Evolutionary conservation across 805 yeast genomes (phyloP), one percentile per base, ranked within the genome.

Genomic region (Millerozyma miso): DNA sequence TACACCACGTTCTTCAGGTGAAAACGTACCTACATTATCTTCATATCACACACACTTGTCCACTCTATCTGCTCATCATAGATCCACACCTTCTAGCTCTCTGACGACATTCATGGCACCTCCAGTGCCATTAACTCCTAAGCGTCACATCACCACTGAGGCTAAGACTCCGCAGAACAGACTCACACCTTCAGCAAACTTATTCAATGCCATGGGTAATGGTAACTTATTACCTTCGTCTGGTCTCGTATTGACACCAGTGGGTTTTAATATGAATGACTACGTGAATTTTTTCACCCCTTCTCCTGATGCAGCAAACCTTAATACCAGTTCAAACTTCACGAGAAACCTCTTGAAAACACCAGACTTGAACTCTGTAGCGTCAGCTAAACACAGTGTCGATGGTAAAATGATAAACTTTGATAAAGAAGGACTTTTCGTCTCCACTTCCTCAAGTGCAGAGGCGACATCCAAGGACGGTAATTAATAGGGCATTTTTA

Each of bases 211-310:
- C 35, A 37, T 51, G 8, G 37, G 40, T 2, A 53, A 53, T 29
- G 48, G 50, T 32, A 53, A 51, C 17, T 71, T 67, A 6, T 55
- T 69, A 31, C 76, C 74, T 3, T 68, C 74, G 2, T 63, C 67
- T 1, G 74, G 74, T 0, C 52, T 70, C 34, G 70, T 73, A 12
- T 69, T 72, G 26, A 61, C 75, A 6, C 83, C 86, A 0, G 84
- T 84, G 1, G 85, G 83, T 2, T 86, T 87, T 66, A 86, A 87
- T 60, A 79, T 87, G 81, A 82, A 80, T 56, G 96, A 87, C 58
- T 87, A 85, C 58, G 84, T 88, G 32, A 84, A 87, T 56, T 73
- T 85, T 48, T 82, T 83, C 57, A 81, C 90, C 1, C 93, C 93
- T 3, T 80, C 86, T 7, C 85, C 85, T 2, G 69, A 71, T 4